phyloP scores from a whole-genome alignment of 169 alveolate species.

The Perkinsus chesapeaki region DNA sequence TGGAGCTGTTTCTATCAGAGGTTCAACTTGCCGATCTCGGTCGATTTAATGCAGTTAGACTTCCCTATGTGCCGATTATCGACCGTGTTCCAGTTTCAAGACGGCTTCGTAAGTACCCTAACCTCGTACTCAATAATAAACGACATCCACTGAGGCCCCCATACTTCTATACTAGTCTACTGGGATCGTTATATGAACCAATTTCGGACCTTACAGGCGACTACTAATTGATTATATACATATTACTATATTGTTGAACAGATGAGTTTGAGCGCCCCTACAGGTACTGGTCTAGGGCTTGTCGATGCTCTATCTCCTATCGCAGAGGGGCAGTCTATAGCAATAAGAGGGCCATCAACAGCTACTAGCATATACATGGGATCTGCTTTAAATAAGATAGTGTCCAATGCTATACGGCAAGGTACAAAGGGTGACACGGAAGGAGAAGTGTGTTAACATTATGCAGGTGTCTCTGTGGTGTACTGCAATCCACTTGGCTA shows the following conservation, averaged over 20 bases:
- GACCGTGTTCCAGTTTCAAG: not conserved
- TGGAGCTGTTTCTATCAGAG: not conserved
- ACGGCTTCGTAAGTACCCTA: not conserved
- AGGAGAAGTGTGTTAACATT: not conserved
- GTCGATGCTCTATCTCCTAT: not conserved
- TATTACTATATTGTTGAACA: no score
- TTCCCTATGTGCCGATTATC: not conserved
- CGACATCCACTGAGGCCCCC: not conserved
- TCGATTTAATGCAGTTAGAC: not conserved
- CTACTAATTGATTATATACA: no score
- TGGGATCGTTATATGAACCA: no score
- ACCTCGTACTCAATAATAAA: not conserved
- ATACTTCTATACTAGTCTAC: no score
- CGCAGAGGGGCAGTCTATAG: not conserved
- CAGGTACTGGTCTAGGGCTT: not conserved
- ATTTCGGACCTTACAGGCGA: no score
- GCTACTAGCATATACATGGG: not conserved
- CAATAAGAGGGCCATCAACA: not conserved
- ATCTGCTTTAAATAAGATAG: not conserved
- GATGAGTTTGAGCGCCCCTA: no score
- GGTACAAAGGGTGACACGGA: no score
- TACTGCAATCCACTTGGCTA: not conserved
- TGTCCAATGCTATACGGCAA: not conserved
- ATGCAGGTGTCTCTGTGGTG: not conserved
- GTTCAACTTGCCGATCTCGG: not conserved